Evolutionary conservation across 2,329 filamentous ascomycete species (phyloP).

Genomic region (Aspergillus ochraceoroseus): DNA sequence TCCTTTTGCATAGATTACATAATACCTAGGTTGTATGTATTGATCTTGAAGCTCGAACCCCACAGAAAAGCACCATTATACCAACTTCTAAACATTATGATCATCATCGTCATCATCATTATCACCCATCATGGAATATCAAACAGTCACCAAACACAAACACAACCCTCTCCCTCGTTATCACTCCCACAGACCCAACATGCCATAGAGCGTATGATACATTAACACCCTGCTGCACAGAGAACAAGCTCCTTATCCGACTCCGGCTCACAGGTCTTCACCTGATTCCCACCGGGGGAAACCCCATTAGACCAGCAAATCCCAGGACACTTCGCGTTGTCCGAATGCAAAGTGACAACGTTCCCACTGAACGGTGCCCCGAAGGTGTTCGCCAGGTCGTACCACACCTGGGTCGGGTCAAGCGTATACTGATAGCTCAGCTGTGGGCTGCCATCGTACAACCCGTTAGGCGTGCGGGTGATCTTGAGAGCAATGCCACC

Average conservation of each 20-base stretch:
- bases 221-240: constrained; percentile 28
- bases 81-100: no score
- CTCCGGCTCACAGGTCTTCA: constrained; percentile 26
- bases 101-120: no score
- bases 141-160: background rate
- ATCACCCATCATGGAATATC: no score
- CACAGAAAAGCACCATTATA: no score
- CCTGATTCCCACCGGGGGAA: constrained; percentile 30
- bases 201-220: no score
- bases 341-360: constrained; percentile 24
- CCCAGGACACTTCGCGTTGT: constrained; percentile 22
- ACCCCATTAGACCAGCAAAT: constrained; percentile 34
- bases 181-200: no score
- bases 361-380: constrained; percentile 40
- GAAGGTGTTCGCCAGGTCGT: constrained; percentile 44
- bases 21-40: no score
- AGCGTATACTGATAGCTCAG: constrained; percentile 43
- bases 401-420: constrained; percentile 36
- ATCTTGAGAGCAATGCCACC: constrained; percentile 45
- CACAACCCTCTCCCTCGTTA: no score
- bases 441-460: constrained; percentile 37
- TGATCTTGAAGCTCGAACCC: no score
- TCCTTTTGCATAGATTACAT: no score
- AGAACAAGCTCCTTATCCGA: constrained; percentile 30
- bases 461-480: constrained; percentile 33